Evolutionary conservation across 352 stramenopile genomes (phyloP), one percentile per base, ranked within the genome.

Genomic region (Globisporangium iwayamae): DNA sequence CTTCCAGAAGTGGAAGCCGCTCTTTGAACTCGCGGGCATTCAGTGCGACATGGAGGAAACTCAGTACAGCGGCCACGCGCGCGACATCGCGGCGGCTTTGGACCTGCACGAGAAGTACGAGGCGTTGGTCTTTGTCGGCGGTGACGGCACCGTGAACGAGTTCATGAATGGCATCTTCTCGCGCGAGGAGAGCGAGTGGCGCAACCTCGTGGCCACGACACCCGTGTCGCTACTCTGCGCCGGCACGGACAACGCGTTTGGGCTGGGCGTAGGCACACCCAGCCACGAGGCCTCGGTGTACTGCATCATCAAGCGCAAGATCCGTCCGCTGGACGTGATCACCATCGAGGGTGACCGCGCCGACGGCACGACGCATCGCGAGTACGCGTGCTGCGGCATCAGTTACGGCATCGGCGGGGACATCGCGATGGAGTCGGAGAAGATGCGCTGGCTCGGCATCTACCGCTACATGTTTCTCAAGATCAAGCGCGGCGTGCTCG

Each of bases 91-190:
- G n/a, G 73, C 75, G 25, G 65, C 71, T 11, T 75, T 91, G 25
- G 73, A 89, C 56, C 56, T 89, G 43, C 68, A 59, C 8, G 69
- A 70, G 51, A 87, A 88, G 66, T 91, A 91, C 65, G 84, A 93
- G 61, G 81, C 82, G 11, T 75, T 93, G 34, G 82, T 93, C 36
- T 90, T 91, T 50, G 82, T 93, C 7, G 84, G 84, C 18, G 84
- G 84, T 20, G 84, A 93, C 61, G 82, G 84, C 38, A 93, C 84
- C 0, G 81, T 89, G n/a, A 91, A 91, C 57, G 84, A 93, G 68
- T 93, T 93, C 59, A 89, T 93, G 78, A 93, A 93, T 67, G 84
- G 84, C 39, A 76, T 91, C 34, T 87, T 93, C 60, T 73, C 77
- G 36, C 75, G 80, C 25, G 73, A 81, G n/a, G 84, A 93, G 71